phyloP scores from a whole-genome alignment of 495 filamentous ascomycete genomes.

The Xylaria sp. region DNA sequence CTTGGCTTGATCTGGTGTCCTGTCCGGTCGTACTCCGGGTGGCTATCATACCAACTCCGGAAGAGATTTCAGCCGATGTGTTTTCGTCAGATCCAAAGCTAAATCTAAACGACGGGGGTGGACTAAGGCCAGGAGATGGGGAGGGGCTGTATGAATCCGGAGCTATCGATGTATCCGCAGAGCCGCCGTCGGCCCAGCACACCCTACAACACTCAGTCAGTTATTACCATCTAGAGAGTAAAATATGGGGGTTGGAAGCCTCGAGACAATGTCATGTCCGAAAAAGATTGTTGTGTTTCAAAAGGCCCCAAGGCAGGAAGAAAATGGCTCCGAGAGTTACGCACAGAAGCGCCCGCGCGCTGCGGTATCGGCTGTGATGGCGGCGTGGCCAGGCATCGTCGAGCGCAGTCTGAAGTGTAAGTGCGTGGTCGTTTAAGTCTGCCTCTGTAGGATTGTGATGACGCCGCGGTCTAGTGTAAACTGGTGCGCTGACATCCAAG shows the following conservation, averaged over 20 bases:
- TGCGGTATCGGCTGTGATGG: slow-evolving; percentile 17
- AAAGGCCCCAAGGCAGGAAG: too few relatives aligned
- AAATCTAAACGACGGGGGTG: neutral
- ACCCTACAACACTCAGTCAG: too few relatives aligned
- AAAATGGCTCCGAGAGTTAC: too few relatives aligned
- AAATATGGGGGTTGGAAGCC: too few relatives aligned
- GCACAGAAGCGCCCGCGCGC: slow-evolving; percentile 16
- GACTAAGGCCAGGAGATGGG: neutral
- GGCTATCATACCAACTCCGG: neutral
- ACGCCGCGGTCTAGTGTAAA: slow-evolving; percentile 3
- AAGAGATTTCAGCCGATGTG: neutral
- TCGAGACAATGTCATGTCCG: too few relatives aligned
- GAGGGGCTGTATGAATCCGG: neutral
- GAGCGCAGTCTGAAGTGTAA: neutral
- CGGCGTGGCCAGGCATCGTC: slow-evolving; percentile 14
- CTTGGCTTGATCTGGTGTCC: neutral
- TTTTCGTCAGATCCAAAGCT: neutral
- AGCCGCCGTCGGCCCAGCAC: slow-evolving; percentile 23
- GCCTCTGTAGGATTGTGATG: slow-evolving; percentile 1
- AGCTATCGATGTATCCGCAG: neutral
- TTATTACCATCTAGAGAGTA: too few relatives aligned
- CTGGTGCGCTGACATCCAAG: neutral
- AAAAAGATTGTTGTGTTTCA: too few relatives aligned
- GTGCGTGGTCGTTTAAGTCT: slow-evolving; percentile 17
- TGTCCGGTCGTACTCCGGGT: neutral